Base-by-base conservation (phyloP, 2,329 filamentous ascomycete genomes). In the Trichoderma sp. region DNA sequence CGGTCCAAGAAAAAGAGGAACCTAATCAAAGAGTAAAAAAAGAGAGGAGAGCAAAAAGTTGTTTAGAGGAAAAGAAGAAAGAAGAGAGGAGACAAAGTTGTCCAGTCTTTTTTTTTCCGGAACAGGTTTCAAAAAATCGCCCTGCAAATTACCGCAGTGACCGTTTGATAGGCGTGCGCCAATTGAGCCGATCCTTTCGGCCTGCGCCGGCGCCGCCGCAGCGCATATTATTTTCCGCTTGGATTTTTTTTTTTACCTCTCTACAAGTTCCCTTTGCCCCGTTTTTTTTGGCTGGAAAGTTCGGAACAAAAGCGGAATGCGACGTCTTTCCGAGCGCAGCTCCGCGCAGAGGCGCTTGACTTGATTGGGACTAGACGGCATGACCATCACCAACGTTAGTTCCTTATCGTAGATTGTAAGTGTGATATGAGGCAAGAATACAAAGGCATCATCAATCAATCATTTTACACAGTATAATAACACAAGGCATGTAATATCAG, bases 311-410 rank as follows among this genome's bases (percentile, higher is more conserved):
- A 58, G 19, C 72, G 71, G 70, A 72, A 68, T 70, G 71, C 72
- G 71, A 73, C 69, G 60, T 68, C 68, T 68, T 64, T 70, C 71
- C 72, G 71, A 72, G 70, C 64, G 56, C 56, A 60, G 34, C 48
- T 67, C 64, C 64, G 64, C 34, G 42, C 19, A 22, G 22, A 13
- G 34, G 9, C n/a, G 7, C 17, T 59, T 52, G 52, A 15, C 64
- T 19, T 48, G 15, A 2, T 67, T 45, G 29, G 57, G 64, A 54
- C 64, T 67, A 67, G 39, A 5, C 22, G 27, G 7, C 19, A 2
- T 25, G 13, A 5, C n/a, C 34, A 60, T 60, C 57, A 17, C 10
- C 32, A 45, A 10, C 42, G 12, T 17, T 25, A 22, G 12, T 12
- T n/a, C 39, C 8, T 59, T 54, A 27, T 54, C 60, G 29, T 9